These are phyloP conservation scores for Gillenia trifoliata DNA, from an alignment of 306 rosid genomes.

Conservation along the genomic window DNA sequence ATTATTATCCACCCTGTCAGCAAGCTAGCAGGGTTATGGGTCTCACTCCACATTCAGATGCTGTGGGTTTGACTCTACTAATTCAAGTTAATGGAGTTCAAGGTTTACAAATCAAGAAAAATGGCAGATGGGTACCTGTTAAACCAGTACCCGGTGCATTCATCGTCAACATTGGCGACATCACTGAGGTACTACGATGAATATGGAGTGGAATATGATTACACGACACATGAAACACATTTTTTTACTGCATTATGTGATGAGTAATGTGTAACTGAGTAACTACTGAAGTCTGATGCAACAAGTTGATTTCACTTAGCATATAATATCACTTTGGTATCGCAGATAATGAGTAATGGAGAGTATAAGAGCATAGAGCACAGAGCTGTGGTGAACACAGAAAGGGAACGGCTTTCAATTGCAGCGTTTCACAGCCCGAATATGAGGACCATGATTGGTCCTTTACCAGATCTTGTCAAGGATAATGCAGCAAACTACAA, in stretches of 20 bases:
- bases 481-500: constrained; percentile 9
- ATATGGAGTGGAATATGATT: neutral
- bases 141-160: constrained; percentile 1
- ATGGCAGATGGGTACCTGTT: constrained; percentile 18
- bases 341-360: constrained; percentile 26
- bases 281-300: no score
- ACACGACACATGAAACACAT: neutral
- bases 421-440: constrained; percentile 22
- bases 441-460: constrained; percentile 1
- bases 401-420: constrained; percentile 20
- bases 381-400: constrained; percentile 23
- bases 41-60: constrained; percentile 26
- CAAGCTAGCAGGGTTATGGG: constrained; percentile 22
- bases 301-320: neutral
- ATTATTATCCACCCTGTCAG: constrained; percentile 24
- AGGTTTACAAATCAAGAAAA: constrained; percentile 23
- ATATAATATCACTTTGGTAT: neutral
- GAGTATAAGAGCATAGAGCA: constrained; percentile 25
- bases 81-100: constrained; percentile 19
- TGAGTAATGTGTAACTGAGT: neutral
- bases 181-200: constrained; percentile 11
- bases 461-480: constrained; percentile 8
- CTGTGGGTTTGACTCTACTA: constrained; percentile 16
- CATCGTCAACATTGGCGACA: constrained; percentile 20
- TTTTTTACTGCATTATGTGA: neutral